A percentile compares a stretch with the other conserved stretches of the same genome.
Conservation (phyloP, 75 land plant genomes). For the Sequoiadendron giganteum region DNA sequence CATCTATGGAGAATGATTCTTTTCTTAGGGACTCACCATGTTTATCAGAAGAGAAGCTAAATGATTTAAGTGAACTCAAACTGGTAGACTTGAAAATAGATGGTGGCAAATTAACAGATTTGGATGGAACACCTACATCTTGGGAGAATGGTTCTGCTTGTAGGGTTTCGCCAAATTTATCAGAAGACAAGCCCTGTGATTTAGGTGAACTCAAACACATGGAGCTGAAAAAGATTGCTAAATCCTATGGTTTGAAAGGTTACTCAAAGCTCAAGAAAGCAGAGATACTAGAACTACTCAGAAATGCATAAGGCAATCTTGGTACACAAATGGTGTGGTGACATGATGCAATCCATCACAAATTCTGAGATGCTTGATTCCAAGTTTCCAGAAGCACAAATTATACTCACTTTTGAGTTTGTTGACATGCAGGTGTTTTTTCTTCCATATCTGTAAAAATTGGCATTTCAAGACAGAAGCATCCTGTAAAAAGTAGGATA, state of each 20-base stretch:
- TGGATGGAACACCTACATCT: neutral
- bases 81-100: slow-evolving; percentile 38
- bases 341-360: neutral
- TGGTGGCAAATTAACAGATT: neutral
- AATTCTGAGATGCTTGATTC: neutral
- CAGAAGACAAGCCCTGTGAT: slow-evolving; percentile 17
- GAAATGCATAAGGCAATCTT: neutral
- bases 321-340: neutral
- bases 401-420: neutral
- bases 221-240: slow-evolving; percentile 72
- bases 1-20: slow-evolving; percentile 15
- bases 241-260: slow-evolving; percentile 72
- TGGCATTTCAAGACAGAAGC: neutral
- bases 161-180: neutral
- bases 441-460: neutral
- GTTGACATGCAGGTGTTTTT: neutral
- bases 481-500: neutral
- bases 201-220: slow-evolving; percentile 51
- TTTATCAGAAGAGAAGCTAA: neutral
- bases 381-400: neutral
- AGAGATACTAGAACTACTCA: slow-evolving; percentile 56
- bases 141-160: slow-evolving; percentile 18
- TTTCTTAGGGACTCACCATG: neutral
- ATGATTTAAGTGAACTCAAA: slow-evolving; percentile 52
- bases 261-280: slow-evolving; percentile 77